Evolutionary conservation across 1,284 basidiomycete genomes (phyloP).

Genomic region (Tranzscheliella williamsii): DNA sequence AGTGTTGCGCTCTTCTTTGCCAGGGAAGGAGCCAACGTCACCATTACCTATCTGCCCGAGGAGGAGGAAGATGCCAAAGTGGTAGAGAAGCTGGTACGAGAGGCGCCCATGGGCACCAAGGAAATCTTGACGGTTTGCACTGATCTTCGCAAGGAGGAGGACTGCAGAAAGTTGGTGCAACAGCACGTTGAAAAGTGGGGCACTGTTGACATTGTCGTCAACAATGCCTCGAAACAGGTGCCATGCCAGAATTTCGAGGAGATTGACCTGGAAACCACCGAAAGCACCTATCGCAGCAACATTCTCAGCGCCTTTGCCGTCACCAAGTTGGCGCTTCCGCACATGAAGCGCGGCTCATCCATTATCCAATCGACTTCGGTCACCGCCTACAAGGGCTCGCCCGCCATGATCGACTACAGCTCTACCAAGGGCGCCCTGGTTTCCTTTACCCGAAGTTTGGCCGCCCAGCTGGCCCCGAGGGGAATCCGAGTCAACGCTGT

Average conservation of each 20-base stretch:
- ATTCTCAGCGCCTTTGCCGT: constrained; percentile 42
- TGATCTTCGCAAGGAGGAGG: constrained; percentile 62
- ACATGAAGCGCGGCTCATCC: constrained; percentile 68
- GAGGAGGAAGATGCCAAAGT: constrained; percentile 66
- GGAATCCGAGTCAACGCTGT: constrained; percentile 69
- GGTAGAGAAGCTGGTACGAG: constrained; percentile 31
- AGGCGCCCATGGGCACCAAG: constrained; percentile 46
- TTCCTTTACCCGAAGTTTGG: constrained; percentile 67
- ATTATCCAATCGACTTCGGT: constrained; percentile 73
- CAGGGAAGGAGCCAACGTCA: constrained; percentile 71
- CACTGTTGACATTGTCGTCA: constrained; percentile 62
- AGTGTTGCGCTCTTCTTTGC: constrained; percentile 69
- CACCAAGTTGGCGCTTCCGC: constrained; percentile 65
- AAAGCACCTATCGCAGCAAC: constrained; percentile 47
- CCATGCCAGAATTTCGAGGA: constrained; percentile 57
- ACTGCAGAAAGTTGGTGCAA: constrained; percentile 64
- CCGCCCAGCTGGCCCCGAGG: constrained; percentile 67
- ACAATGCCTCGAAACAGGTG: constrained; percentile 71
- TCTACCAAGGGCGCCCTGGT: constrained; percentile 65
- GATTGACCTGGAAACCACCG: constrained; percentile 33
- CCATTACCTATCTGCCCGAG: constrained; percentile 69
- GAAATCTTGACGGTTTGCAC: constrained; percentile 64
- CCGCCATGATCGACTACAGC: constrained; percentile 66
- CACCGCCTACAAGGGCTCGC: constrained; percentile 66
- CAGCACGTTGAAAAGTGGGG: constrained; percentile 64